These are phyloP conservation scores for Sclerotinia trifoliorum DNA, from an alignment of 2,329 filamentous ascomycete species.

Conservation along the genomic window DNA sequence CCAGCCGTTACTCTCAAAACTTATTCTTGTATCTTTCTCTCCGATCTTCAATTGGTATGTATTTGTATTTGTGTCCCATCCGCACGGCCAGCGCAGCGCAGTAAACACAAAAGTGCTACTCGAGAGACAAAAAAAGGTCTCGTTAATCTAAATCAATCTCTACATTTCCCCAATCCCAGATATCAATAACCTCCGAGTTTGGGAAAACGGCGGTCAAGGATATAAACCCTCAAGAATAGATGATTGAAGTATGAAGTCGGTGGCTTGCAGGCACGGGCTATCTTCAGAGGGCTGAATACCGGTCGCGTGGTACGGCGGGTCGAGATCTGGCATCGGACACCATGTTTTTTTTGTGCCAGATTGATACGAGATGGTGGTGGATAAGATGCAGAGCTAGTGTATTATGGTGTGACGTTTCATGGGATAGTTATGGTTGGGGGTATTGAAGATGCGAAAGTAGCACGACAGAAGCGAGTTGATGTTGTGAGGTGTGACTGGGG, in stretches of 20 bases:
- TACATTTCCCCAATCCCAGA: not conserved
- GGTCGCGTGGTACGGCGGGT: slow-evolving; percentile 6
- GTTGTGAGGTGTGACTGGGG: not conserved
- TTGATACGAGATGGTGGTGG: slow-evolving; percentile 9
- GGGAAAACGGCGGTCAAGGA: slow-evolving; percentile 14
- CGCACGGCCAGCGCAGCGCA: not conserved
- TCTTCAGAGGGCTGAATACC: not conserved
- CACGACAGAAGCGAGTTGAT: slow-evolving; percentile 6
- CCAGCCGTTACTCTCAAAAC: not conserved
- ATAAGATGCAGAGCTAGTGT: not conserved
- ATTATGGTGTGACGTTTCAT: not conserved
- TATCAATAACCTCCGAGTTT: not conserved
- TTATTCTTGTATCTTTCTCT: not conserved
- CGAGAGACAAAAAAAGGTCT: not conserved
- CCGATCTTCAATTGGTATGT: not conserved
- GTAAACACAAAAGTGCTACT: not conserved
- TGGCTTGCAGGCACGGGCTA: slow-evolving; percentile 3
- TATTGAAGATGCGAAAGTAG: slow-evolving; percentile 1
- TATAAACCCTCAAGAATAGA: not conserved
- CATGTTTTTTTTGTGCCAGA: slow-evolving; percentile 1
- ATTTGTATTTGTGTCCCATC: not conserved
- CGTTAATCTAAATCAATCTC: slow-evolving; percentile 10
- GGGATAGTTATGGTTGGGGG: not conserved
- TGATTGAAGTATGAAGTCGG: not conserved
- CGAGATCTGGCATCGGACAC: slow-evolving; percentile 16